Base-by-base conservation (phyloP, 169 alveolate genomes). In the Plasmodium gaboni region DNA sequence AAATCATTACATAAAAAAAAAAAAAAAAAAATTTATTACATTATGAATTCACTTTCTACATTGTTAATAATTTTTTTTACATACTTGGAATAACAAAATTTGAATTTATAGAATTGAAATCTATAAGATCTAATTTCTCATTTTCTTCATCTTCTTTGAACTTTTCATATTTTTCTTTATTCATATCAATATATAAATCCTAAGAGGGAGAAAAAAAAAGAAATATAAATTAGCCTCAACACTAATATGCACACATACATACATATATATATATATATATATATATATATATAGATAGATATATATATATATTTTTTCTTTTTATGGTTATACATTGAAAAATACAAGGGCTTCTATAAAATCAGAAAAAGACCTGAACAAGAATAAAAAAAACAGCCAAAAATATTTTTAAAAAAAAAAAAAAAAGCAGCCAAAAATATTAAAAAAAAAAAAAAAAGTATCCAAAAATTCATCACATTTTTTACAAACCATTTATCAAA, bases 291-390 rank as follows among this genome's bases (percentile, higher is more conserved):
- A 19, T 19, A 19, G 0, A 19, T 19, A 19, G 0, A 19, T 19
- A 19, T 19, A 19, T 19, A 19, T 19, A 19, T 19, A 19, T 19
- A 19, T 19, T 19, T 19, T 19, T 19, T 19, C 22, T 19, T 24
- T 70, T 70, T 51, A 59, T 12, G 0, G 19, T 59, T 22, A n/a
- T 73, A 73, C 86, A 73, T 73, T 73, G 42, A 73, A 73, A 46
- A 73, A 73, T 55, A 73, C 44, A 32, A 73, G n/a, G 67, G 88
- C 88, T 76, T 76, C 88, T 48, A 76, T 72, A 68, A 76, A 76
- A 42, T 76, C 88, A 17, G 88, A 48, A 55, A 76, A 76, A 19
- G 88, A 63, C 88, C 88, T 76, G 17, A 17, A 19, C 22, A 19
- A 19, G 22, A 19, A 19, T 19, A 19, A 19, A 19, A 48, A 12